Evolutionary conservation across 352 stramenopile genomes (phyloP), one percentile per base, ranked within the genome.

Genomic region (Thalassiosira gravida): DNA sequence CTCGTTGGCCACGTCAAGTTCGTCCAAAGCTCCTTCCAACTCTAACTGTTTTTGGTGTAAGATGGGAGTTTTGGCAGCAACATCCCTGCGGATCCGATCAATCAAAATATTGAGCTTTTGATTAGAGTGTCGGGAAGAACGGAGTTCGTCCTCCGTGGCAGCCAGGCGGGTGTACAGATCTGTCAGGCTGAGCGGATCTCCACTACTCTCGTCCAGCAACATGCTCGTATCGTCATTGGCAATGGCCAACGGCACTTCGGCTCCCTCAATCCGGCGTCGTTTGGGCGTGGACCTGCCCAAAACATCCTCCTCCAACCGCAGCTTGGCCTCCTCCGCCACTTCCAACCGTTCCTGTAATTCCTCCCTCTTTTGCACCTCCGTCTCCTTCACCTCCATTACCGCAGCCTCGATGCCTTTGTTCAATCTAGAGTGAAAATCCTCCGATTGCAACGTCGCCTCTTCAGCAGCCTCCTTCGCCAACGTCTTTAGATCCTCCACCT

Each of bases 41-140:
- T 98, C 95, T 47, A 96, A 69, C 29, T 95, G 92, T 46, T 97
- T 88, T 8, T 94, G 90, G 69, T 95, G 91, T 46, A 98, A 92
- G 29, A 96, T 85, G 0, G 96, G 96, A 3, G 95, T 95, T 75
- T 96, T 98, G 29, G 92, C 90, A 64, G 96, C 92, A 63, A 98
- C 94, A 69, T 98, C 96, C 58, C 93, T 91, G 37, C 97, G 85
- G 53, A 98, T 96, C 18, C 94, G 94, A 53, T 97, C 86, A 67
- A 98, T 92, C 52, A 96, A 94, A 25, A 97, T 80, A 75, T 97
- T 92, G 13, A 97, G 83, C 52, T 95, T 95, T 39, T 96, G 93
- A 67, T 96, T 96, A 46, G 95, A 91, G 0, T 86, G 87, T 39
- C 87, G 92, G 78, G 97, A 95, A 0, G 89, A 74, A 29, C 91